A percentile compares a stretch with the other conserved stretches of the same genome.
Evolutionary conservation across 2,329 filamentous ascomycete species (phyloP).

Genomic region (Scedosporium apiospermum): DNA sequence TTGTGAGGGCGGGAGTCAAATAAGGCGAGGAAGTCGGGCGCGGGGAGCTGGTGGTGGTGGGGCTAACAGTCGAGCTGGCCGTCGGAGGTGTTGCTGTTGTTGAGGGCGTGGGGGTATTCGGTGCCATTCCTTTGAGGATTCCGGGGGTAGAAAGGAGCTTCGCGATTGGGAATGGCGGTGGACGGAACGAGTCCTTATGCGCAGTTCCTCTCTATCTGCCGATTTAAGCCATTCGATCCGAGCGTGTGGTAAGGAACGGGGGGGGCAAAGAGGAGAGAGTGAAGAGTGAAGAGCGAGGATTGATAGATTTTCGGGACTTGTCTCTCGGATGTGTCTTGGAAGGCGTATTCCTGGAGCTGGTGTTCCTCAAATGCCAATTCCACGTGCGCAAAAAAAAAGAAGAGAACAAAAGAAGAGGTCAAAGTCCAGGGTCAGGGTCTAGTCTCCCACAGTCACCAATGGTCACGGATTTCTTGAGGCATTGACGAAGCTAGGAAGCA

Average conservation of each 20-base stretch:
- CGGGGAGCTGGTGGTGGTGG: not conserved
- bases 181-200: not conserved
- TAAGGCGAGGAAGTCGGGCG: not conserved
- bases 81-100: not conserved
- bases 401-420: too few relatives aligned
- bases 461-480: too few relatives aligned
- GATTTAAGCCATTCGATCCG: not conserved
- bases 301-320: too few relatives aligned
- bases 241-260: too few relatives aligned
- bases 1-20: slow-evolving; percentile 25
- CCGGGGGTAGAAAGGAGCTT: not conserved
- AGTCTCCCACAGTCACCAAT: too few relatives aligned
- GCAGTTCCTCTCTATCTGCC: not conserved
- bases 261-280: not conserved
- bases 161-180: not conserved
- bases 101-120: not conserved
- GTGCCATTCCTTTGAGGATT: not conserved
- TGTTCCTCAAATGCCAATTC: too few relatives aligned
- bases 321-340: too few relatives aligned
- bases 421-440: too few relatives aligned
- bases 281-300: not conserved
- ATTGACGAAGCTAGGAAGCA: too few relatives aligned
- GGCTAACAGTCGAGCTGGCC: not conserved
- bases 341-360: too few relatives aligned
- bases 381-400: too few relatives aligned